Conservation (phyloP, 2,329 filamentous ascomycete genomes). For the Taxawa tesnikishii region DNA sequence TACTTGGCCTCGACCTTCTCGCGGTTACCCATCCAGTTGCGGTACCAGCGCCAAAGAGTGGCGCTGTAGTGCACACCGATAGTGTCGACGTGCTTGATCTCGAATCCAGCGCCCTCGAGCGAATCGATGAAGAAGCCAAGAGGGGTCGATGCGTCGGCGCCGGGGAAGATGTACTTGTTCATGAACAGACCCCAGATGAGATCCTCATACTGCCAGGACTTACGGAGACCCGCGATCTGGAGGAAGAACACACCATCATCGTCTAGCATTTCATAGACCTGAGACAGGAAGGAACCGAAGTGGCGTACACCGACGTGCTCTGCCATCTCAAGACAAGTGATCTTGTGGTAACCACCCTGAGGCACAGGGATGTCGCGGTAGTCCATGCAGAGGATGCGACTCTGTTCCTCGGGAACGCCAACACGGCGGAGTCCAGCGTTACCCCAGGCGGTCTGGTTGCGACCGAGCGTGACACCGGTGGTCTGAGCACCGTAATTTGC, state of each 20-base stretch:
- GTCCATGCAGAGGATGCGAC: slow-evolving; percentile 87
- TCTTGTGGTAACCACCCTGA: slow-evolving; percentile 75
- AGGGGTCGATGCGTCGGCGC: slow-evolving; percentile 88
- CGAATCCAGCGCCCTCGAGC: slow-evolving; percentile 77
- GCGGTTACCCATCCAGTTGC: slow-evolving; percentile 91
- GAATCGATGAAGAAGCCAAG: slow-evolving; percentile 76
- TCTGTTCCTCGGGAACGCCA: slow-evolving; percentile 76
- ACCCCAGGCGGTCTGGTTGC: slow-evolving; percentile 95
- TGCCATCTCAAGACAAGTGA: slow-evolving; percentile 95
- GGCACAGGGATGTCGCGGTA: slow-evolving; percentile 87
- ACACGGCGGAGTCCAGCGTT: slow-evolving; percentile 77
- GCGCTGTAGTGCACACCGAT: slow-evolving; percentile 95
- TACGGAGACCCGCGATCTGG: slow-evolving; percentile 87
- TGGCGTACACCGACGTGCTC: slow-evolving; percentile 96
- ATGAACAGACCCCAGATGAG: slow-evolving; percentile 97
- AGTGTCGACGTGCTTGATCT: slow-evolving; percentile 85
- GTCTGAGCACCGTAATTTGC: slow-evolving; percentile 79
- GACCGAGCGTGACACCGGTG: slow-evolving; percentile 85
- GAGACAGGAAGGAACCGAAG: slow-evolving; percentile 66
- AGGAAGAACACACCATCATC: slow-evolving; percentile 95
- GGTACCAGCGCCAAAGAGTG: slow-evolving; percentile 95
- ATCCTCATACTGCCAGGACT: slow-evolving; percentile 96
- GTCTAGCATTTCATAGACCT: slow-evolving; percentile 90
- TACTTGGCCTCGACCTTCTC: slow-evolving; percentile 94
- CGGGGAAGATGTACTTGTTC: slow-evolving; percentile 99